Evolutionary conservation across 352 stramenopile genomes (phyloP).

Genomic region (Phytophthora tubulina): DNA sequence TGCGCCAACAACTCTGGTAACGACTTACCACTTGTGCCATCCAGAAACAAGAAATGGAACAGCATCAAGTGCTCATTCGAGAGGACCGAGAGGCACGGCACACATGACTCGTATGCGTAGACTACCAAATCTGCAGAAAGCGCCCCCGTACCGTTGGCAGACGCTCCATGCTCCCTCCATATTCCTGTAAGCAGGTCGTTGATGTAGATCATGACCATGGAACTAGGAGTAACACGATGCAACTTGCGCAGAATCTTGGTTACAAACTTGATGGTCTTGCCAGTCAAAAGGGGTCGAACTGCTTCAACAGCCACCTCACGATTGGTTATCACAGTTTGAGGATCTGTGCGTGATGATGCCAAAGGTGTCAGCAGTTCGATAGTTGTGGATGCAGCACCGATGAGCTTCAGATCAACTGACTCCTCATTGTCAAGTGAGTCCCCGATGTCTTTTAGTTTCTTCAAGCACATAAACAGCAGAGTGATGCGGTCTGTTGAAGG

Average conservation of each 20-base stretch:
- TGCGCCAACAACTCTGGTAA: conserved; percentile 30
- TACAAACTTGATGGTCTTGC: conserved; percentile 72
- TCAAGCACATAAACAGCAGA: conserved; percentile 83
- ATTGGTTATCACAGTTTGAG: conserved; percentile 22
- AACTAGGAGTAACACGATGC: conserved; percentile 62
- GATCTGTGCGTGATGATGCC: conserved; percentile 19
- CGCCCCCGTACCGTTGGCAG: conserved; percentile 6
- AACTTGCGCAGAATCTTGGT: conserved; percentile 83
- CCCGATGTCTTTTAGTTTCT: conserved; percentile 70
- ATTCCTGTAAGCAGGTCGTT: conserved; percentile 56
- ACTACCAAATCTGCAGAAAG: conserved; percentile 56
- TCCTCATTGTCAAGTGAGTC: conserved; percentile 26
- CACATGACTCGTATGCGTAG: conserved; percentile 78
- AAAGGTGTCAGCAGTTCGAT: conserved; percentile 52
- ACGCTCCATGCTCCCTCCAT: conserved; percentile 51
- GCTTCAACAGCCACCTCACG: conserved; percentile 53
- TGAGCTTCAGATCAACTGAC: conserved; percentile 63
- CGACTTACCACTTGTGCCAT: conserved; percentile 28
- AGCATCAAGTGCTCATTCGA: conserved; percentile 72
- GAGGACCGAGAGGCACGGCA: conserved; percentile 72
- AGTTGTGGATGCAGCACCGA: conserved; percentile 52
- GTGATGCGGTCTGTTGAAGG: conserved; percentile 62
- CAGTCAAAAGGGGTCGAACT: conserved; percentile 59
- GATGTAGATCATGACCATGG: conserved; percentile 78
- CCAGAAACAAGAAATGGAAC: conserved; percentile 63